These are phyloP conservation scores for Abrus pulchellus DNA, from an alignment of 306 rosid genomes.

Conservation along the genomic window DNA sequence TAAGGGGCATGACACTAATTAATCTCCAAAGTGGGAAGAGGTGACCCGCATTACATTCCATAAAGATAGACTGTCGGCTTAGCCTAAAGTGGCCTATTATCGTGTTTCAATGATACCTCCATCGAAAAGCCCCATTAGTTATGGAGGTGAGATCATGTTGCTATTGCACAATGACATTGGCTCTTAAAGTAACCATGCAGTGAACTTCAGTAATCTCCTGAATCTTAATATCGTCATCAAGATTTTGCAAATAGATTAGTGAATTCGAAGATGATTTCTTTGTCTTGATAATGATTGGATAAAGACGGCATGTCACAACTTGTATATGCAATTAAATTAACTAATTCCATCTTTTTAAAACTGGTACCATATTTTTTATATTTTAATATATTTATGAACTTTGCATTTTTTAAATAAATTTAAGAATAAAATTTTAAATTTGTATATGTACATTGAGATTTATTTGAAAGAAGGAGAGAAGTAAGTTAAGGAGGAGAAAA, in stretches of 20 bases:
- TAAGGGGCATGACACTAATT: slow-evolving; percentile 8
- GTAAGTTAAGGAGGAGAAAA: no score
- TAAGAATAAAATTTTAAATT: background rate
- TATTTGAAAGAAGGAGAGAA: no score
- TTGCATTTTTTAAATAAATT: background rate
- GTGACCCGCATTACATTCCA: slow-evolving; percentile 15
- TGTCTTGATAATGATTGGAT: slow-evolving; percentile 51
- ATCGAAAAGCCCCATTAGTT: slow-evolving; percentile 59
- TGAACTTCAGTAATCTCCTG: slow-evolving; percentile 48
- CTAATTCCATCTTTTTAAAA: background rate
- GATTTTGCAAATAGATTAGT: slow-evolving; percentile 43
- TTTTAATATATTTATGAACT: background rate
- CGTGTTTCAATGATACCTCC: slow-evolving; percentile 53
- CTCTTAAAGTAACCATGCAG: slow-evolving; percentile 63
- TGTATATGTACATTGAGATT: no score
- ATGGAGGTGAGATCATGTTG: slow-evolving; percentile 64
- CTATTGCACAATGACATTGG: slow-evolving; percentile 64
- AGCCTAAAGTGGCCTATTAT: slow-evolving; percentile 50
- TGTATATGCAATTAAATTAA: slow-evolving; percentile 1
- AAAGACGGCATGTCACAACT: slow-evolving; percentile 42
- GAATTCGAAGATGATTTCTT: slow-evolving; percentile 43
- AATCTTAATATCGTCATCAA: slow-evolving; percentile 49
- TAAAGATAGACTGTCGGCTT: slow-evolving; percentile 52
- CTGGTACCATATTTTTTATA: background rate
- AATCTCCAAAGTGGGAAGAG: slow-evolving; percentile 1